phyloP scores from a whole-genome alignment of 495 filamentous ascomycete species.

The Articulospora tetracladia region DNA sequence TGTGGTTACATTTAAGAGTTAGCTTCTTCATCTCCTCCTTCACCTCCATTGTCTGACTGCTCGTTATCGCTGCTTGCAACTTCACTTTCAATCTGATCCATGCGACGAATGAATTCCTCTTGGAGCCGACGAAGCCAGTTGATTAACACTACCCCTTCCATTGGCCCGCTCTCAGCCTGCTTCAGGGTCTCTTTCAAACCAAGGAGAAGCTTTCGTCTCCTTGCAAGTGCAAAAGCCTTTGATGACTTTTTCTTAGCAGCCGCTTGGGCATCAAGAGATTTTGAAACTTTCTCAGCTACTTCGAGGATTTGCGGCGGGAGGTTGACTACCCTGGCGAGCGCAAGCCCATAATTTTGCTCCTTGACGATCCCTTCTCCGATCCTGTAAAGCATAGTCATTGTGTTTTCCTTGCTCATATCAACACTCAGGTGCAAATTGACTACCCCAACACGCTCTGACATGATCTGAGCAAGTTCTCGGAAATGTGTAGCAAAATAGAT shows the following conservation, averaged over 20 bases:
- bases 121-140: slow-evolving; percentile 68
- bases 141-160: slow-evolving; percentile 60
- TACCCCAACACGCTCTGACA: slow-evolving; percentile 70
- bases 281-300: slow-evolving; percentile 61
- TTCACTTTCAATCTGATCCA: slow-evolving; percentile 52
- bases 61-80: slow-evolving; percentile 14
- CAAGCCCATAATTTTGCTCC: slow-evolving; percentile 74
- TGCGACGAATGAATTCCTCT: slow-evolving; percentile 68
- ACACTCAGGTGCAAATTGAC: slow-evolving; percentile 78
- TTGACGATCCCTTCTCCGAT: slow-evolving; percentile 65
- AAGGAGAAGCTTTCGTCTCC: slow-evolving; percentile 68
- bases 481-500: slow-evolving; percentile 97
- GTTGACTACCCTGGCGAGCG: slow-evolving; percentile 70
- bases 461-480: slow-evolving; percentile 67
- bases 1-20: not conserved
- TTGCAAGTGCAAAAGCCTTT: slow-evolving; percentile 48
- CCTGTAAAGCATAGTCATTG: slow-evolving; percentile 84
- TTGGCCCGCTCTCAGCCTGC: slow-evolving; percentile 62
- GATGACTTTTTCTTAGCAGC: slow-evolving; percentile 52
- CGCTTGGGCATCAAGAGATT: slow-evolving; percentile 49
- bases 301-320: slow-evolving; percentile 65
- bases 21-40: not conserved
- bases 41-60: not conserved
- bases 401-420: slow-evolving; percentile 48
- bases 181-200: slow-evolving; percentile 71